These are phyloP conservation scores for Rhamnella rubrinervis DNA, from an alignment of 331 rosid genomes.

Conservation along the genomic window DNA sequence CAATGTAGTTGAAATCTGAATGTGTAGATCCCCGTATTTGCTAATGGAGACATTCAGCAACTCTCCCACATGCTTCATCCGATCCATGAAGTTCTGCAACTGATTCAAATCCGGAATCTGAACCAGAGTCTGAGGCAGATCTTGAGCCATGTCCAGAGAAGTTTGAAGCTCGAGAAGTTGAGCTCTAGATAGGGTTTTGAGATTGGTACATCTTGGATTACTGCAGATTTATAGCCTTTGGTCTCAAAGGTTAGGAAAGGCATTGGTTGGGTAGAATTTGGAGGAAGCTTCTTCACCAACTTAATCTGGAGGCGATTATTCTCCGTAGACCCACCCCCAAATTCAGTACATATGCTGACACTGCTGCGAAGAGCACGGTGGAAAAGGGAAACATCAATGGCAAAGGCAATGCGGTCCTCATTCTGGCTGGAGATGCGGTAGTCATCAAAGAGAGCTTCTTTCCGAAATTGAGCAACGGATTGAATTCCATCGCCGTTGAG, in stretches of 20 bases:
- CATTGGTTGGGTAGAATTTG: constrained; percentile 51
- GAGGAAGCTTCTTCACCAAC: constrained; percentile 69
- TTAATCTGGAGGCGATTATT: constrained; percentile 70
- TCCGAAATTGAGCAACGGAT: constrained; percentile 70
- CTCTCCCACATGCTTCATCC: constrained; percentile 81
- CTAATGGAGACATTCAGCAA: constrained; percentile 62
- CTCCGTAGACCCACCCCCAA: constrained; percentile 38
- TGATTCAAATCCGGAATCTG: constrained; percentile 80
- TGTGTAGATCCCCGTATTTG: constrained; percentile 67
- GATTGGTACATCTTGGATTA: constrained; percentile 79
- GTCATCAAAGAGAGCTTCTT: constrained; percentile 67
- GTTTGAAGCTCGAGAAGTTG: constrained; percentile 70
- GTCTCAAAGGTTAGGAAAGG: constrained; percentile 79
- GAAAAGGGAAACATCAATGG: constrained; percentile 70
- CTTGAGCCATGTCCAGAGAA: constrained; percentile 74
- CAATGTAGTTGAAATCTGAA: constrained; percentile 71
- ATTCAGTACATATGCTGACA: constrained; percentile 60
- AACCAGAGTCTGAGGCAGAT: constrained; percentile 76
- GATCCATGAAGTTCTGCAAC: constrained; percentile 74
- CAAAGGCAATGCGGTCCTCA: constrained; percentile 75
- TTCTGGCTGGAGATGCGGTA: constrained; percentile 73
- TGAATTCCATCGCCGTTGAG: constrained; percentile 81
- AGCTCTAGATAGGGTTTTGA: constrained; percentile 60
- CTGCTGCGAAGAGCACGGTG: constrained; percentile 80
- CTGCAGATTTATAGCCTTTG: constrained; percentile 70